Percentiles rank a stretch among this genome's conserved stretches.
These are phyloP conservation scores for Populus davidiana DNA, from an alignment of 345 rosid genomes.

Conservation along the genomic window DNA sequence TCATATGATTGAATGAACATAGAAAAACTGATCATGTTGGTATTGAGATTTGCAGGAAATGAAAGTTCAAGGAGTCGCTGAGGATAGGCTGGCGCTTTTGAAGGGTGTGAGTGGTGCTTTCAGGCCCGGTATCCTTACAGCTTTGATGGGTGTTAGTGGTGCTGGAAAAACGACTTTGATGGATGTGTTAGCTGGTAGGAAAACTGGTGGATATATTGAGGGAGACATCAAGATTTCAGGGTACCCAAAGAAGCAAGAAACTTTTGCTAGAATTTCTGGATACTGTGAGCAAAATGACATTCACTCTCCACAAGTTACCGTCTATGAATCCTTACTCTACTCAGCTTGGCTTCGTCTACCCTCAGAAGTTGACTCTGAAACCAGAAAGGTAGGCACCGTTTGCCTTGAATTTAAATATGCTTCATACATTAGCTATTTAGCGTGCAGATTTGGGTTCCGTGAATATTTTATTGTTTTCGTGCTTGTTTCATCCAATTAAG, in stretches of 20 bases:
- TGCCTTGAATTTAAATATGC: neutral
- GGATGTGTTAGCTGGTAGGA: constrained; percentile 90
- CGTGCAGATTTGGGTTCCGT: neutral
- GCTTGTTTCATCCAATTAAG: neutral
- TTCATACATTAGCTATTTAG: neutral
- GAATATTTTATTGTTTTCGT: neutral
- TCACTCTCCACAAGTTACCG: constrained; percentile 75
- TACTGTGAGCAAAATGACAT: constrained; percentile 78
- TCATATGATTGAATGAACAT: neutral
- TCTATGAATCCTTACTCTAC: constrained; percentile 67
- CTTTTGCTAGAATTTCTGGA: constrained; percentile 77
- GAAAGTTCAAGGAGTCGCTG: constrained; percentile 54
- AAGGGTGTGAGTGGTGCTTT: constrained; percentile 78
- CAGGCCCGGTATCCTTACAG: constrained; percentile 82
- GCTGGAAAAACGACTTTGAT: constrained; percentile 84
- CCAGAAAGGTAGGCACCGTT: constrained; percentile 46
- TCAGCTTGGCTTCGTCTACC: constrained; percentile 80
- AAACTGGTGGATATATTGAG: constrained; percentile 72
- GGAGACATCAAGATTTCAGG: constrained; percentile 70
- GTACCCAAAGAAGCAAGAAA: constrained; percentile 70
- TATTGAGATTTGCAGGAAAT: constrained; percentile 39
- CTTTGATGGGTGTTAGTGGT: constrained; percentile 78
- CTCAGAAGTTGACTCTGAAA: constrained; percentile 38
- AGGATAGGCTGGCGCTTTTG: constrained; percentile 59
- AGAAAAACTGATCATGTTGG: neutral